Evolutionary conservation across 2,329 filamentous ascomycete species (phyloP).

Genomic region (Colletotrichum sp.): DNA sequence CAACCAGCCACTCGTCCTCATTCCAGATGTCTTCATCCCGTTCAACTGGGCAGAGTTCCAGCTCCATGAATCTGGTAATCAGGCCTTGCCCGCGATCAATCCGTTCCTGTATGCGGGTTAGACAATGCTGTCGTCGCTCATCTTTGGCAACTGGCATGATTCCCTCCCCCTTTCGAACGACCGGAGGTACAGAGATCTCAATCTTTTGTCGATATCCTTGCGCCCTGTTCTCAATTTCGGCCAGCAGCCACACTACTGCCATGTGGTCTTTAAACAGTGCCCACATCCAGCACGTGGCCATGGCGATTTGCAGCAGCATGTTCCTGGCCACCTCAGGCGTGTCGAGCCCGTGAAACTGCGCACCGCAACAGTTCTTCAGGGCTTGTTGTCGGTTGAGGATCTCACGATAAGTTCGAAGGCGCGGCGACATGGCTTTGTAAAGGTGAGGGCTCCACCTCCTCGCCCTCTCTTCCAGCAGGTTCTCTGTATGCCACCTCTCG

Average conservation of each 20-base stretch:
- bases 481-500: conserved; percentile 11
- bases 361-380: conserved; percentile 7
- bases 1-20: conserved; percentile 8
- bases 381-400: conserved; percentile 22
- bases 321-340: conserved; percentile 2
- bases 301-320: conserved; percentile 5
- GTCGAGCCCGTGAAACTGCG: neutral
- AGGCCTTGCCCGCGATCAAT: conserved; percentile 5
- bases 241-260: neutral
- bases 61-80: conserved; percentile 1
- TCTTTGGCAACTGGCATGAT: neutral
- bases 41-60: neutral
- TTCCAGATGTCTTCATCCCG: neutral
- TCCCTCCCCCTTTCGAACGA: neutral
- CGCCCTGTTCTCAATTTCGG: neutral
- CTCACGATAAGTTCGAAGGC: conserved; percentile 16
- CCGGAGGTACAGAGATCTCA: neutral
- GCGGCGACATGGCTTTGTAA: neutral
- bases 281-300: conserved; percentile 12
- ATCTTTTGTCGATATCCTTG: neutral
- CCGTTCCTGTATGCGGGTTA: conserved; percentile 1
- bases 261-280: neutral
- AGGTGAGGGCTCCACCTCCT: neutral
- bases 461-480: neutral
- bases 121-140: neutral